A percentile compares a stretch with the other conserved stretches of the same genome.
Evolutionary conservation across 169 alveolate species (phyloP).

Genomic region (Plasmodium falciparum): DNA sequence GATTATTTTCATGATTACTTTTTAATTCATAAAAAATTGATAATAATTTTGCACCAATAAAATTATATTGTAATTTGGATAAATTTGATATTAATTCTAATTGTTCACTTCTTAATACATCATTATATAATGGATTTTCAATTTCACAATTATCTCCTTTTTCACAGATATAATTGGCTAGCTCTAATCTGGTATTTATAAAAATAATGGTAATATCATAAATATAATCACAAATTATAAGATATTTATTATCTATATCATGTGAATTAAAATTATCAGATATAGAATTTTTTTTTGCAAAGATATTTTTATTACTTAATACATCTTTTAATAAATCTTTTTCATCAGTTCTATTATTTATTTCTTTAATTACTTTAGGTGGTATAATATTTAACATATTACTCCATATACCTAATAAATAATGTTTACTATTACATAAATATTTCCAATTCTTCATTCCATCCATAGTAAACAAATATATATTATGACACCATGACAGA

Average conservation of each 20-base stretch:
- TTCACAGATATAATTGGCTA: constrained; percentile 69
- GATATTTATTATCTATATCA: constrained; percentile 61
- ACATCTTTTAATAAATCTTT: constrained; percentile 67
- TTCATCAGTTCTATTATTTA: constrained; percentile 72
- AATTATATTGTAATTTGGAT: constrained; percentile 79
- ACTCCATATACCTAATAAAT: constrained; percentile 94
- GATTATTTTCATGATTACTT: constrained; percentile 69
- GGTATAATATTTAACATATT: constrained; percentile 85
- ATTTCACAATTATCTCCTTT: constrained; percentile 74
- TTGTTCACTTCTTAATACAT: constrained; percentile 82
- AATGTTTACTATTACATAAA: constrained; percentile 93
- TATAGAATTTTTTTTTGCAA: constrained; percentile 43
- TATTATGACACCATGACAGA: constrained; percentile 92
- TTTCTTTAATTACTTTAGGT: constrained; percentile 65
- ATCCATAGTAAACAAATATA: constrained; percentile 91
- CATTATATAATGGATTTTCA: constrained; percentile 66
- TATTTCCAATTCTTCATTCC: constrained; percentile 91
- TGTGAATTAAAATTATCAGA: constrained; percentile 56
- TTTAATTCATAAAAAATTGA: constrained; percentile 72
- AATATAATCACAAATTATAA: constrained; percentile 68
- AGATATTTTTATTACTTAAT: constrained; percentile 54
- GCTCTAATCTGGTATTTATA: constrained; percentile 59
- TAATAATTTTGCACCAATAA: constrained; percentile 72
- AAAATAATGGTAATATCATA: constrained; percentile 62
- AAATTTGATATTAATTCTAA: constrained; percentile 82